Evolutionary conservation across 2,329 filamentous ascomycete genomes (phyloP), one percentile per base, ranked within the genome.

Genomic region (Colletotrichum theobromicola): DNA sequence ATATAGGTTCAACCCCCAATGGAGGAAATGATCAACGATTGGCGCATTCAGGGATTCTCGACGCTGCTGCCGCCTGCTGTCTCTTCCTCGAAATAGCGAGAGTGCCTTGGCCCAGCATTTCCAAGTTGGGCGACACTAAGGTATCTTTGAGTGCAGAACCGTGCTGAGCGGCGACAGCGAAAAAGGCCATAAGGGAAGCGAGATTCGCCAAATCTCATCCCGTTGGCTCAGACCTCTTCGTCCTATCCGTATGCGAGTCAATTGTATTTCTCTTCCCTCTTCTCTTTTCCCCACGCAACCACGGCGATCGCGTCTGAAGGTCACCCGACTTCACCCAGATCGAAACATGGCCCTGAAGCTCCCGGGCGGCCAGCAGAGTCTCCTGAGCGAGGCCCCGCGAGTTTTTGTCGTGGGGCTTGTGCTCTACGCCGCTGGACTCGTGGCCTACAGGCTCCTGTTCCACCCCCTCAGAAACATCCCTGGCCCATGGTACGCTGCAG

Each of bases 401-500:
- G 28, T 58, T 26, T 46, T 67, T 10, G 50, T 34, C 53, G 32
- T 57, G 64, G 64, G 50, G 21, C 13, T 28, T 15, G 30, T 58
- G 5, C 30, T 67, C 18, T 58, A 58, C 28, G 50, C 34, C 26
- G 21, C 42, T 21, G 64, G 50, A n/a, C 50, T 67, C 16, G 67
- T 69, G 26, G 42, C 82, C 30, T 81, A 80, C 70, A 76, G 78
- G 58, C 62, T 82, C 7, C 76, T 78, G 46, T 75, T 82, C 30
- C 80, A 83, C 58, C 82, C 82, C 5, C 74, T 83, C 8, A 75
- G 79, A 16, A 68, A 70, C 4, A 78, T 83, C 37, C 81, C 81
- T 2, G 81, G 81, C 30, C 81, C 80, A 12, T 81, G 79, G 67
- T 58, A 80, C 21, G 77, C 80, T 5, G 80, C 80, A 4, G 61